Evolutionary conservation across 2,329 filamentous ascomycete genomes (phyloP).

Genomic region (Fusarium torulosum): DNA sequence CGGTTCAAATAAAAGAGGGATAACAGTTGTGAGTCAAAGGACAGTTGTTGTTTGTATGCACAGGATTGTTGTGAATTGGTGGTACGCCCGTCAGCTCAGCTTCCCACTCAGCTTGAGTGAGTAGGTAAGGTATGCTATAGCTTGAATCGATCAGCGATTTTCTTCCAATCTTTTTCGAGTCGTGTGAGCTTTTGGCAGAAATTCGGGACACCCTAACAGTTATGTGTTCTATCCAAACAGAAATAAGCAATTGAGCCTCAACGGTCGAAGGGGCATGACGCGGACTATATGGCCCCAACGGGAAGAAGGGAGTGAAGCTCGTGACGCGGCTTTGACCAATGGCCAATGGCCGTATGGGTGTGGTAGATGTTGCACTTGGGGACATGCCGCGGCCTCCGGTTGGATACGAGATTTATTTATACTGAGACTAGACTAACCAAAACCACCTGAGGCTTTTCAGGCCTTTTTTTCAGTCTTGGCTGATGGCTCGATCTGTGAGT

Average conservation of each 20-base stretch:
- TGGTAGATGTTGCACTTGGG: constrained; percentile 37
- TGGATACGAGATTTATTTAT: constrained; percentile 33
- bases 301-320: constrained; percentile 31
- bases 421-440: constrained; percentile 17
- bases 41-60: constrained; percentile 12
- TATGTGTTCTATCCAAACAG: constrained; percentile 15
- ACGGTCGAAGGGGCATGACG: constrained; percentile 29
- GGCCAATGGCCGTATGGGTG: constrained; percentile 8
- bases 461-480: not conserved
- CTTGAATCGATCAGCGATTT: constrained; percentile 1
- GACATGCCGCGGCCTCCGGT: constrained; percentile 36
- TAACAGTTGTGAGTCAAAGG: not conserved
- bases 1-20: not conserved
- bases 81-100: constrained; percentile 20
- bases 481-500: not conserved
- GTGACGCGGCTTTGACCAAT: constrained; percentile 43
- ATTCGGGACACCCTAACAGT: constrained; percentile 15
- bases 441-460: constrained; percentile 21
- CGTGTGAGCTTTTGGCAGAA: constrained; percentile 4
- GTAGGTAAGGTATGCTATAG: not conserved
- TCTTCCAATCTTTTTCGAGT: constrained; percentile 1
- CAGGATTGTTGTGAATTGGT: constrained; percentile 14
- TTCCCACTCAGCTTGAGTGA: not conserved
- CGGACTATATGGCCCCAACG: constrained; percentile 35
- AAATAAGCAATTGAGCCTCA: constrained; percentile 27